Conservation (phyloP, 108 stramenopile genomes). For the Phaeodactylum tricornutum region DNA sequence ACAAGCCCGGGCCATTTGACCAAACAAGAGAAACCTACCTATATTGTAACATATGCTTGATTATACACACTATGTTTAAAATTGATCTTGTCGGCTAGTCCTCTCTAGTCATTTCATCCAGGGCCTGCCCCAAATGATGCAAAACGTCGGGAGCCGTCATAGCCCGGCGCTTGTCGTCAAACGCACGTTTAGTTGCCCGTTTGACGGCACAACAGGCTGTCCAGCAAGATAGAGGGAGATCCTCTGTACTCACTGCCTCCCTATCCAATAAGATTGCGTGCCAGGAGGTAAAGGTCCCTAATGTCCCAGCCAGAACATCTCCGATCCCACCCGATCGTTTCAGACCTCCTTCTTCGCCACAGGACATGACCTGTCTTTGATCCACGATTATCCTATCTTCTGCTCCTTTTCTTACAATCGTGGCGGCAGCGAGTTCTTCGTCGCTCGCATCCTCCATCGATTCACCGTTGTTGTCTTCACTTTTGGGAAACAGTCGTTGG, state of each 20-base stretch:
- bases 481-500: conserved; percentile 42
- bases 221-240: conserved; percentile 51
- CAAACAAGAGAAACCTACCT: too few species aligned
- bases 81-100: too few species aligned
- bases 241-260: conserved; percentile 5
- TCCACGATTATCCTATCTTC: conserved; percentile 17
- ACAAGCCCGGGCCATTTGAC: too few species aligned
- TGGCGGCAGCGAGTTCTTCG: background rate
- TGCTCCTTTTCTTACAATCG: conserved; percentile 18
- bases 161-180: conserved; percentile 46
- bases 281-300: conserved; percentile 76
- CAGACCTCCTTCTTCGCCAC: conserved; percentile 72
- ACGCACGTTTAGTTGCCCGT: conserved; percentile 61
- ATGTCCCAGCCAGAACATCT: conserved; percentile 84
- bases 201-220: conserved; percentile 68
- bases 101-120: conserved; percentile 44
- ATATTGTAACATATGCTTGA: too few species aligned
- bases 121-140: conserved; percentile 43
- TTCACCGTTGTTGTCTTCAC: background rate
- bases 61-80: too few species aligned
- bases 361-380: conserved; percentile 21
- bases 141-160: conserved; percentile 88
- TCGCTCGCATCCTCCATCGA: background rate
- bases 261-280: conserved; percentile 32
- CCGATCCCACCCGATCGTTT: conserved; percentile 97